phyloP scores from a whole-genome alignment of 2,329 filamentous ascomycete genomes.

The Cercospora zeina region DNA sequence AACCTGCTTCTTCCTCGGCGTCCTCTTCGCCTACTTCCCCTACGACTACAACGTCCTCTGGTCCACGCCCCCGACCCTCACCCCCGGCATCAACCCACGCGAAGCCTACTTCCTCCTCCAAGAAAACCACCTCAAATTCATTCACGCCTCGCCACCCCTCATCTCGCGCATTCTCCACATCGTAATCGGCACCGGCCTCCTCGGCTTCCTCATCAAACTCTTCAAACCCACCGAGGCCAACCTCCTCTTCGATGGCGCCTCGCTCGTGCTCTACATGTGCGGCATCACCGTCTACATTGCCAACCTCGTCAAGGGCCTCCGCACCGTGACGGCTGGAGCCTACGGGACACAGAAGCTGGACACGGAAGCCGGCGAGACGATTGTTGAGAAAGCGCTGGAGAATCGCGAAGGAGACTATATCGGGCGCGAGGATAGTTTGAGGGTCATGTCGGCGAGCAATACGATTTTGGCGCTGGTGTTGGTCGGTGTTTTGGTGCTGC shows the following conservation, averaged over 20 bases:
- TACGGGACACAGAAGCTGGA: conserved; percentile 55
- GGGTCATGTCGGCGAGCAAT: conserved; percentile 90
- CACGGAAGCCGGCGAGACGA: conserved; percentile 43
- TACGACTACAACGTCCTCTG: conserved; percentile 93
- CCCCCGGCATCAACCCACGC: conserved; percentile 40
- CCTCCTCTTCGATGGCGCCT: conserved; percentile 85
- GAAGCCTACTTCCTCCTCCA: conserved; percentile 76
- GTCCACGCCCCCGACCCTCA: conserved; percentile 56
- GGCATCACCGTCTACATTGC: conserved; percentile 90
- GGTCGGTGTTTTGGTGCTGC: conserved; percentile 85
- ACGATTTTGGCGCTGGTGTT: conserved; percentile 92
- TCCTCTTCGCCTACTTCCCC: conserved; percentile 93
- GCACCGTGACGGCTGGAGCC: conserved; percentile 73
- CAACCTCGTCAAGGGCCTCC: conserved; percentile 93
- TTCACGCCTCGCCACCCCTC: conserved; percentile 86
- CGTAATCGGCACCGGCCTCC: conserved; percentile 80
- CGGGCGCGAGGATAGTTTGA: conserved; percentile 81
- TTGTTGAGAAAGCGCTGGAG: conserved; percentile 41
- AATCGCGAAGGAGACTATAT: conserved; percentile 63
- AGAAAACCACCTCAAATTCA: conserved; percentile 84
- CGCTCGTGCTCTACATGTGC: conserved; percentile 73
- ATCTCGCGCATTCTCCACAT: conserved; percentile 94
- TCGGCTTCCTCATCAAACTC: conserved; percentile 89
- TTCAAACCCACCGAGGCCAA: conserved; percentile 93
- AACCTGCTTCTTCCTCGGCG: conserved; percentile 95